phyloP scores from a whole-genome alignment of 164 flowering plant genomes.

The Sextonia rubra region DNA sequence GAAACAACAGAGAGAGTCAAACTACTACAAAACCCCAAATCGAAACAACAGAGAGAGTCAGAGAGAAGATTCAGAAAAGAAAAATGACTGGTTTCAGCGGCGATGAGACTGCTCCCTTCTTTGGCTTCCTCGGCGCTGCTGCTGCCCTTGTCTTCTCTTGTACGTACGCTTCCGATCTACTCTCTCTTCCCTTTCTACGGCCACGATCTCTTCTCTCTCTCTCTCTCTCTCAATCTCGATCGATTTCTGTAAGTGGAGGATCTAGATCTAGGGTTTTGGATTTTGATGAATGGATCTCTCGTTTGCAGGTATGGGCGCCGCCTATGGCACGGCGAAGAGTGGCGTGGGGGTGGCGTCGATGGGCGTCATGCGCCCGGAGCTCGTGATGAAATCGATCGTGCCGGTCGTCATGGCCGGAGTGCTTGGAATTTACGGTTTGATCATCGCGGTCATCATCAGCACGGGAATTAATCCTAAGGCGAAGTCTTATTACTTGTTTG shows the following conservation, averaged over 20 bases:
- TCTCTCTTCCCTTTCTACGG: no score
- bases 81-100: conserved; percentile 37
- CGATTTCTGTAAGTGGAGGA: no score
- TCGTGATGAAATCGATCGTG: conserved; percentile 56
- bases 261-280: no score
- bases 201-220: background rate
- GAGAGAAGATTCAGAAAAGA: background rate
- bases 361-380: conserved; percentile 65
- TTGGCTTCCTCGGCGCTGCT: conserved; percentile 68
- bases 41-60: background rate
- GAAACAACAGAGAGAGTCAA: no score
- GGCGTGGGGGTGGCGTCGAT: conserved; percentile 60
- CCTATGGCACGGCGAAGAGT: conserved; percentile 51
- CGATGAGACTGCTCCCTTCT: conserved; percentile 57
- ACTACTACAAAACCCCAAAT: background rate
- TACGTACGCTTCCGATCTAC: conserved; percentile 16
- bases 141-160: conserved; percentile 65
- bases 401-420: conserved; percentile 67
- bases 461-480: conserved; percentile 52
- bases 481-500: conserved; percentile 37
- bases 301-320: conserved; percentile 52
- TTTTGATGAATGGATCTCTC: background rate
- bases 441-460: conserved; percentile 31
- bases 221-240: no score
- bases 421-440: conserved; percentile 41